A percentile compares a stretch with the other conserved stretches of the same genome.
Evolutionary conservation across 305 asterid genomes (phyloP).

Genomic region (Fraxinus dipetala): DNA sequence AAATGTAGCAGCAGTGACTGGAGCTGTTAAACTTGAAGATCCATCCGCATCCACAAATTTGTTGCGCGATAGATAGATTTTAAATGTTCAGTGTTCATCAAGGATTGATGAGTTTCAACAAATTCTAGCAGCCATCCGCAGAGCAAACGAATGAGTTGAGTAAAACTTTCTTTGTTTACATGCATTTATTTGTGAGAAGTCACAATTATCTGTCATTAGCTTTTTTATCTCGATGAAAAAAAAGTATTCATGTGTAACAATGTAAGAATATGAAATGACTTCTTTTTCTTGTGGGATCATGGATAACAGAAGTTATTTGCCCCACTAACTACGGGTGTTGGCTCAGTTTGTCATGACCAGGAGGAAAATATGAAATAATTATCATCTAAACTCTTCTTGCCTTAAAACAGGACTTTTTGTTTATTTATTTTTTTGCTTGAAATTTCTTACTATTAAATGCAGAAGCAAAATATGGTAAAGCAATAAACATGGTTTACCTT

Average conservation of each 20-base stretch:
- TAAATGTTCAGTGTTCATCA: not conserved
- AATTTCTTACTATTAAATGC: not conserved
- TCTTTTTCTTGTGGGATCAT: not conserved
- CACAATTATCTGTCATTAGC: not conserved
- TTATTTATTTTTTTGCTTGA: not conserved
- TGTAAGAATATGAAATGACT: not conserved
- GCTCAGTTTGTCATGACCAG: not conserved
- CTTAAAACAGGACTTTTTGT: not conserved
- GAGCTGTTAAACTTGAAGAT: not conserved
- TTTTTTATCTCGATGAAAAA: not conserved
- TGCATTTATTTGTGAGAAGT: not conserved
- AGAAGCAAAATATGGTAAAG: not conserved
- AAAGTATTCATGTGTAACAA: not conserved
- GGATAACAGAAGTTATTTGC: not conserved
- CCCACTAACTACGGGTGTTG: not conserved
- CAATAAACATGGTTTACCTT: constrained; percentile 34
- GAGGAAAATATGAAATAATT: not conserved
- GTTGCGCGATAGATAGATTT: not conserved
- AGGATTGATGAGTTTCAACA: constrained; percentile 1
- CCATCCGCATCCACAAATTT: not conserved
- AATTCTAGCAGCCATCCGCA: not conserved
- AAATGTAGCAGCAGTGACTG: not conserved
- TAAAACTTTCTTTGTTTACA: not conserved
- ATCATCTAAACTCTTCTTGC: not conserved
- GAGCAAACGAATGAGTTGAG: not conserved